A percentile compares a stretch with the other conserved stretches of the same genome.
phyloP scores from a whole-genome alignment of 192 early-diverging fungal genomes.

The Umbelopsis sp. region DNA sequence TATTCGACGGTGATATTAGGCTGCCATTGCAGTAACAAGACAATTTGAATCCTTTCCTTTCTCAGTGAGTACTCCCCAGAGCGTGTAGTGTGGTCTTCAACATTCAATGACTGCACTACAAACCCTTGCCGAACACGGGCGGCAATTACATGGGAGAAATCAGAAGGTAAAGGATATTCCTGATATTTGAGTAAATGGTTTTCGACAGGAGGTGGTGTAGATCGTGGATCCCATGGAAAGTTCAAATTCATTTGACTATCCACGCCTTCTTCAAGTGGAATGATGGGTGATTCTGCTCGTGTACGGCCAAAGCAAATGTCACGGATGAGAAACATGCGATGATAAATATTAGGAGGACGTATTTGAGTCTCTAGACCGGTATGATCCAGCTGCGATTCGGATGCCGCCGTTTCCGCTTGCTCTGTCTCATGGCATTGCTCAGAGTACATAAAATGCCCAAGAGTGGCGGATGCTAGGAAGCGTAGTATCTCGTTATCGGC shows the following conservation, averaged over 20 bases:
- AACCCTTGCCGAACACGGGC: slow-evolving; percentile 75
- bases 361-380: neutral
- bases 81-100: slow-evolving; percentile 46
- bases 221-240: slow-evolving; percentile 72
- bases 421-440: slow-evolving; percentile 56
- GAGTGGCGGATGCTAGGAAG: slow-evolving; percentile 68
- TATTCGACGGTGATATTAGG: slow-evolving; percentile 80
- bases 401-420: neutral
- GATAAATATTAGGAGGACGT: slow-evolving; percentile 53
- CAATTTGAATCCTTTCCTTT: slow-evolving; percentile 60
- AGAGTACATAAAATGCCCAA: slow-evolving; percentile 72
- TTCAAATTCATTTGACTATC: slow-evolving; percentile 43
- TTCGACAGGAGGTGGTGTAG: slow-evolving; percentile 63
- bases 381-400: neutral
- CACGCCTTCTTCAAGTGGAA: slow-evolving; percentile 38
- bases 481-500: slow-evolving; percentile 75
- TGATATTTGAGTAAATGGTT: slow-evolving; percentile 61
- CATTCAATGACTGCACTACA: slow-evolving; percentile 55
- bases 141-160: slow-evolving; percentile 63
- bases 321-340: slow-evolving; percentile 48
- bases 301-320: slow-evolving; percentile 44
- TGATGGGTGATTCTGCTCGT: slow-evolving; percentile 43
- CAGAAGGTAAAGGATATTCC: slow-evolving; percentile 65
- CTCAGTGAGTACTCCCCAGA: neutral
- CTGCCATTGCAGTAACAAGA: slow-evolving; percentile 71